A percentile compares a stretch with the other conserved stretches of the same genome.
These are phyloP conservation scores for Paracoccidioides brasiliensis DNA, from an alignment of 2,329 filamentous ascomycete genomes.

Conservation along the genomic window DNA sequence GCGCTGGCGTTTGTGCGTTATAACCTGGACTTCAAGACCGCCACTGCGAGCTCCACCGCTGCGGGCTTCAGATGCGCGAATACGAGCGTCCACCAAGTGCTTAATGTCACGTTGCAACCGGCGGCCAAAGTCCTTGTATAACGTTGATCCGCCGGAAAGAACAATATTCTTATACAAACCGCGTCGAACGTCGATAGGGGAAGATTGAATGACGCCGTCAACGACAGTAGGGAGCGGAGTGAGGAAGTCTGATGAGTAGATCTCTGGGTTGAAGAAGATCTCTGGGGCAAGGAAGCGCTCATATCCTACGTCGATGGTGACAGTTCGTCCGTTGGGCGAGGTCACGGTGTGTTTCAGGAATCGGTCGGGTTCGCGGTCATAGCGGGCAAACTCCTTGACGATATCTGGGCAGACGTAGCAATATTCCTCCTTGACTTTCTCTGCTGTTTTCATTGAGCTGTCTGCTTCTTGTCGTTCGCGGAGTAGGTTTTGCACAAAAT, in stretches of 20 bases:
- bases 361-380: conserved; percentile 80
- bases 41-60: conserved; percentile 89
- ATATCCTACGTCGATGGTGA: conserved; percentile 86
- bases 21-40: conserved; percentile 90
- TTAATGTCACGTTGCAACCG: conserved; percentile 94
- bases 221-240: conserved; percentile 90
- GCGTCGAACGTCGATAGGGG: conserved; percentile 90
- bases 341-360: conserved; percentile 84
- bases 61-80: conserved; percentile 78
- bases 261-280: conserved; percentile 99
- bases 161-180: conserved; percentile 99
- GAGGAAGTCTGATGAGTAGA: conserved; percentile 96
- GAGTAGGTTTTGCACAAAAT: conserved; percentile 92
- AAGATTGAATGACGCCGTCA: conserved; percentile 92
- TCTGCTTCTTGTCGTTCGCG: conserved; percentile 94
- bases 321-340: conserved; percentile 71
- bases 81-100: conserved; percentile 84
- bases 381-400: conserved; percentile 93
- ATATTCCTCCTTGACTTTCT: conserved; percentile 97
- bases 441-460: conserved; percentile 91
- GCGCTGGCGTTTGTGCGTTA: conserved; percentile 91
- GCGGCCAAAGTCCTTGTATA: conserved; percentile 97
- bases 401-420: conserved; percentile 98
- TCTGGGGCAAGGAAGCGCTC: conserved; percentile 96
- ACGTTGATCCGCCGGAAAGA: conserved; percentile 84